Evolutionary conservation across 2,329 filamentous ascomycete genomes (phyloP), one percentile per base, ranked within the genome.

Genomic region (Clarireedia paspali): DNA sequence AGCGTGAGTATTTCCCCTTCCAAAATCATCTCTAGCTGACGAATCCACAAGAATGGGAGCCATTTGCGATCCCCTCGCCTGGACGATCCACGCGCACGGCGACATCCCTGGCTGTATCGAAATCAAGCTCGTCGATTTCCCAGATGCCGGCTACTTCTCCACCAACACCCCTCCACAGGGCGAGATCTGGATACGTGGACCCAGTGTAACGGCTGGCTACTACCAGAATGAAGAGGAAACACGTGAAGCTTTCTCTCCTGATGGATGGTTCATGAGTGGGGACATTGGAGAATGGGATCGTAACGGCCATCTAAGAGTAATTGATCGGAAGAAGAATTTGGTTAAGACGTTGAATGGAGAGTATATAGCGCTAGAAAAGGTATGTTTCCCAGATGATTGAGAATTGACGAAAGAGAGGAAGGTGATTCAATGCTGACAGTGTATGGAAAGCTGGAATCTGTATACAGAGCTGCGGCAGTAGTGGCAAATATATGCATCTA

Each of bases 351-450:
- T 90, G 61, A 90, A 91, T 59, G 92, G 92, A 63, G 92, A 97
- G 77, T 97, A 97, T 74, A 95, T 97, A 71, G 92, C 92, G 23
- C 81, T 97, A 6, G 92, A 97, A 76, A 96, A 91, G 68, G 68
- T 62, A 58, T 40, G 34, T 55, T 10, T 3, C 12, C 10, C 30
- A 34, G 30, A 34, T 12, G 10, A 10, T 34, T 34, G 30, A 34
- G 30, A 12, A 34, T 4, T 9, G 30, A 10, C 7, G 30, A 34
- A 9, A 27, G 26, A 27, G 26, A 7, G 30, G 9, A 34, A 34
- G 10, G 30, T 34, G 7, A 34, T 10, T 12, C 23, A 27, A 24
- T 9, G 20, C 7, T 47, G 6, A 6, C 30, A 6, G 6, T 4
- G 1, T 38, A 6, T 38, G 15, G 34, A 55, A 40, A 75, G 78